Evolutionary conservation across 208 protist genomes (phyloP), one percentile per base, ranked within the genome.

Genomic region (Leishmania aethiopica): DNA sequence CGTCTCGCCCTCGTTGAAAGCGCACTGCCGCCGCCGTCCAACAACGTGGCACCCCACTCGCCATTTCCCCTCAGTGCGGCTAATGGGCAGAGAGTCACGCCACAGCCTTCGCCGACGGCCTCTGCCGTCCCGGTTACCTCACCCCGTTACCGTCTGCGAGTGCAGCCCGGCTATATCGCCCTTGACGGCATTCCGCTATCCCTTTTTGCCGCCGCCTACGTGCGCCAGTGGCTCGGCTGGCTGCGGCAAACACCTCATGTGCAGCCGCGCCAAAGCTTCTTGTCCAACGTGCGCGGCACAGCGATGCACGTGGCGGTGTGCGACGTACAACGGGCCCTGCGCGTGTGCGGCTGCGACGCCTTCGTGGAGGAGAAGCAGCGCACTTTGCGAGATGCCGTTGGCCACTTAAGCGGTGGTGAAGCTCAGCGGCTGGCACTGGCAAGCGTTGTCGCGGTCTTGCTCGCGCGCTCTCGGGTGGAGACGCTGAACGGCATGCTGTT

Each of bases 391-490:
- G 91, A 84, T 49, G 62, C 7, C 6, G 85, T 91, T 13, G 94
- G 92, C 8, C 81, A 79, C 2, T 76, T 99, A 3, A 97, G 91
- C 57, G 91, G 92, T 25, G 98, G 98, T 5, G 95, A 99, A 88
- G 93, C 90, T 78, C 98, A 99, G 89, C 88, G 97, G 5, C 80
- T 99, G 40, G 96, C 95, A 22, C 93, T 99, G 51, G 97, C 97
- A 32, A 89, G 96, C 15, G 90, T 90, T 8, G 76, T 99, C 19
- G 82, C 90, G 6, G 79, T 73, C 15, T 60, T 75, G 42, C 86
- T 69, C 57, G 96, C 78, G 32, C 96, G 82, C 35, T 69, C 71
- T 15, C 90, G 90, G 0, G 6, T 73, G 0, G 87, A 89, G 73
- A 4, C 60, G 1, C 35, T 84, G 11, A 22, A 81, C 1, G 28